Base-by-base conservation (phyloP, 768 basidiomycete species). In the Kwoniella sp. region DNA sequence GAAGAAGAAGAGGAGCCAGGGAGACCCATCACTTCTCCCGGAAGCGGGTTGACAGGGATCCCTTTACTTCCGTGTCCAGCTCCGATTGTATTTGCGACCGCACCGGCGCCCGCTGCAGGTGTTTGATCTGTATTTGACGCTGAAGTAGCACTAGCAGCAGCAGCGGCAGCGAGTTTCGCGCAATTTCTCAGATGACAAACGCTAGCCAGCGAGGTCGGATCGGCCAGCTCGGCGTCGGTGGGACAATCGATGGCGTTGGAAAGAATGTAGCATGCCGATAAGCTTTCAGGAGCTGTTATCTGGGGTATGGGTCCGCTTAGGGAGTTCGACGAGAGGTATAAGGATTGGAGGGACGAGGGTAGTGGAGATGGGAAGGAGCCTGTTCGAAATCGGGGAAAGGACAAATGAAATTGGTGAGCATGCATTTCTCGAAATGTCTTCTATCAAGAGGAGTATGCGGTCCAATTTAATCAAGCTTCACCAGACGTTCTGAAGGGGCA, bases 231-330 rank as follows among this genome's bases (percentile, higher is more conserved):
- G 4, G 48, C 52, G 19, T 57, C 26, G 17, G 58, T 27, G 0
- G 68, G 62, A 55, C 68, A 70, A 9, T 37, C n/a, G 30, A 67
- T 64, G 6, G 21, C 21, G 30, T 66, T 67, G 9, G 68, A 65
- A 2, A 64, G 33, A 24, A 70, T 21, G 37, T 60, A 57, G 48
- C 68, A 70, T 10, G n/a, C 44, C 7, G 37, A 52, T 22, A 70
- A 55, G 15, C 1, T 5, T 5, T 29, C 26, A 8, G 65, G 65
- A 9, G 65, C 46, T 1, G 61, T 24, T 19, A 59, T 40, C 2
- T 54, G 49, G 2, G 58, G 63, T 46, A 71, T 61, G 22, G 64
- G 47, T 2, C 67, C 64, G 10, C 44, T 63, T 59, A 71, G 60
- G 17, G 21, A 21, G 30, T 67, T 67, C n/a, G 51, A 55, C 2